Percentiles rank a stretch among this genome's conserved stretches.
These are phyloP conservation scores for Amanita molliuscula DNA, from an alignment of 768 basidiomycete genomes.

Conservation along the genomic window DNA sequence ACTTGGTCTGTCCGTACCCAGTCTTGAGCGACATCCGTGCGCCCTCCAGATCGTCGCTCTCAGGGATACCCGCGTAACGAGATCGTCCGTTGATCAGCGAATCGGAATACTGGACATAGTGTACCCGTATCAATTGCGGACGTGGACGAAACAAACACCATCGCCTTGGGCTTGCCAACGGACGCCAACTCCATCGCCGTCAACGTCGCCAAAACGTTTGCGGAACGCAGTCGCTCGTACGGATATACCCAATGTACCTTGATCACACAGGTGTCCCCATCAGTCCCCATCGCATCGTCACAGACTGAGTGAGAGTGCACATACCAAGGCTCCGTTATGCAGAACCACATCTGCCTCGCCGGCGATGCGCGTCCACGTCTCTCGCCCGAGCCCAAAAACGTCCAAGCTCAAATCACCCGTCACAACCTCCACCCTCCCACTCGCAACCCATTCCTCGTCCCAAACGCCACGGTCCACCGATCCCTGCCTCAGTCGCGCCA, in stretches of 20 bases:
- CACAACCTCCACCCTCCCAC: slow-evolving; percentile 66
- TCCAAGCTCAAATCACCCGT: slow-evolving; percentile 74
- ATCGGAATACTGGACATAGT: slow-evolving; percentile 83
- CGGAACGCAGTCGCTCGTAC: slow-evolving; percentile 82
- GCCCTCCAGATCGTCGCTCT: slow-evolving; percentile 83
- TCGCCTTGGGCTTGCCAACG: slow-evolving; percentile 57
- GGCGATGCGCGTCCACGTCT: slow-evolving; percentile 57
- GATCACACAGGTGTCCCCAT: neutral
- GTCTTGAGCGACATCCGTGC: slow-evolving; percentile 67
- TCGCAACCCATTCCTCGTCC: slow-evolving; percentile 72
- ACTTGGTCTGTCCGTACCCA: slow-evolving; percentile 96
- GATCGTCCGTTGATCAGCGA: slow-evolving; percentile 32
- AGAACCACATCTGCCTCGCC: slow-evolving; percentile 72
- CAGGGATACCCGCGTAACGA: slow-evolving; percentile 62
- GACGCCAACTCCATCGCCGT: slow-evolving; percentile 75
- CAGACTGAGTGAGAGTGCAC: slow-evolving; percentile 14
- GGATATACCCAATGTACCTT: slow-evolving; percentile 99
- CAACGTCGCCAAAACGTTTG: slow-evolving; percentile 90
- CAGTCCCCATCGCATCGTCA: neutral
- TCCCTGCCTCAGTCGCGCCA: slow-evolving; percentile 60
- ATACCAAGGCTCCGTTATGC: slow-evolving; percentile 94
- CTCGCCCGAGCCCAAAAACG: slow-evolving; percentile 58
- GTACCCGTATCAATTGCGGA: slow-evolving; percentile 92
- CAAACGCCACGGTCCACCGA: slow-evolving; percentile 78
- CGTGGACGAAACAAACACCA: slow-evolving; percentile 93